Conservation (phyloP, 768 basidiomycete species). For the Suillus spraguei region DNA sequence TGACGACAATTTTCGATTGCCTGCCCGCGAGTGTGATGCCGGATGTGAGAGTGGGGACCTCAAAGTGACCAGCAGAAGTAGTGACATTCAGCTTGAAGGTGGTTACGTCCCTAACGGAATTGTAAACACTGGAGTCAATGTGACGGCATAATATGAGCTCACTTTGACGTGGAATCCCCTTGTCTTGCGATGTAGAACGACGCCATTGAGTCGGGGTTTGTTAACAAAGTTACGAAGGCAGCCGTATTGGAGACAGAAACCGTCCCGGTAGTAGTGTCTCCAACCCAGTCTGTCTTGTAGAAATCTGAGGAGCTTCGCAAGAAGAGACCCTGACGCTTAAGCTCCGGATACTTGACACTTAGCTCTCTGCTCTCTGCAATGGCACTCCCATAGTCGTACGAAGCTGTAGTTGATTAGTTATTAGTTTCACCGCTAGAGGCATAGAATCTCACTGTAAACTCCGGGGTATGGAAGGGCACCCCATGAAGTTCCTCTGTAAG, state of each 20-base stretch:
- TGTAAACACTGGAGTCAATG: background rate
- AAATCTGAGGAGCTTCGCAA: conserved; percentile 78
- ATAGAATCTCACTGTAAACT: conserved; percentile 52
- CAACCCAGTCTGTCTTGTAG: conserved; percentile 77
- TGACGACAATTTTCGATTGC: conserved; percentile 74
- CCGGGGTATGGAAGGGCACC: conserved; percentile 79
- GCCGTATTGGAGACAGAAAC: conserved; percentile 44
- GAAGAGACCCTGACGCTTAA: conserved; percentile 80
- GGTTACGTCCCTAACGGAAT: conserved; percentile 28
- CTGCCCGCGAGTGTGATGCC: conserved; percentile 66
- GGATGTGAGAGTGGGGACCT: conserved; percentile 56
- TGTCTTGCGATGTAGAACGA: conserved; percentile 77
- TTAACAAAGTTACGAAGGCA: conserved; percentile 64
- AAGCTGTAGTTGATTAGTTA: conserved; percentile 33
- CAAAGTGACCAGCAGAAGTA: conserved; percentile 51
- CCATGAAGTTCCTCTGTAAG: conserved; percentile 79
- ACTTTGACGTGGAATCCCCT: conserved; percentile 67
- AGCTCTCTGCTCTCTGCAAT: conserved; percentile 70
- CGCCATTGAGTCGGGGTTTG: conserved; percentile 66
- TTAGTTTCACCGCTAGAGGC: conserved; percentile 7
- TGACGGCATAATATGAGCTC: conserved; percentile 23
- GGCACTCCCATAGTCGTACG: conserved; percentile 82
- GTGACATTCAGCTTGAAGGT: conserved; percentile 63
- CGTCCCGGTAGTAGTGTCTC: conserved; percentile 55
- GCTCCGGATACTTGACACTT: conserved; percentile 70